Evolutionary conservation across 73 alveolate genomes (phyloP).

Genomic region (Paramecium caudatum): DNA sequence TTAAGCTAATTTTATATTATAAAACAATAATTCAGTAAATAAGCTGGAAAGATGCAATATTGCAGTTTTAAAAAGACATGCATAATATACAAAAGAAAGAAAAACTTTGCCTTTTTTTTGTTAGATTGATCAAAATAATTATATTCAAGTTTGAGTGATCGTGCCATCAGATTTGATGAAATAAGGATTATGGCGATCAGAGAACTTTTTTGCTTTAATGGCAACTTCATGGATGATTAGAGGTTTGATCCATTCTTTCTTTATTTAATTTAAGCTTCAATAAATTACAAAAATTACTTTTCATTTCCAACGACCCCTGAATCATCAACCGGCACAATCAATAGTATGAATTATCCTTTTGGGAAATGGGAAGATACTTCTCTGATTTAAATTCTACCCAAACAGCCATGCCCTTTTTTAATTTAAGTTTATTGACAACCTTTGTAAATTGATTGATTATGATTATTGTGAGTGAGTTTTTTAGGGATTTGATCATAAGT

Average conservation of each 20-base stretch:
- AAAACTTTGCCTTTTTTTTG: no score
- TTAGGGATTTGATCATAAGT: slow-evolving; percentile 57
- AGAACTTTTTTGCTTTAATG: slow-evolving; percentile 49
- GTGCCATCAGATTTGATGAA: slow-evolving; percentile 38
- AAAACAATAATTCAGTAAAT: background rate
- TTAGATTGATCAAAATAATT: no score
- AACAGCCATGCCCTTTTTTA: slow-evolving; percentile 5
- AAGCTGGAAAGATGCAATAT: background rate
- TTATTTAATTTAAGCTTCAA: background rate
- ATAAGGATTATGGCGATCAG: slow-evolving; percentile 52
- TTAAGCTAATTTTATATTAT: background rate
- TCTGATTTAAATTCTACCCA: slow-evolving; percentile 8
- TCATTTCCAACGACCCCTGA: slow-evolving; percentile 34
- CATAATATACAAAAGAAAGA: no score
- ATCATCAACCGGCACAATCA: slow-evolving; percentile 59
- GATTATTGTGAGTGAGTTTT: slow-evolving; percentile 43
- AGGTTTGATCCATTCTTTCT: slow-evolving; percentile 63
- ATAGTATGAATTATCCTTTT: background rate
- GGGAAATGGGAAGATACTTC: slow-evolving; percentile 69
- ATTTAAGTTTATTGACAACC: slow-evolving; percentile 50
- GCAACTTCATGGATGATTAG: slow-evolving; percentile 32
- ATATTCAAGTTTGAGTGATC: no score
- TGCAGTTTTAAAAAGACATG: no score
- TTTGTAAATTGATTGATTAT: slow-evolving; percentile 30
- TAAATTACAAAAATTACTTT: background rate